These are phyloP conservation scores for Candida nitratophila DNA, from an alignment of 805 yeast species.

Conservation along the genomic window DNA sequence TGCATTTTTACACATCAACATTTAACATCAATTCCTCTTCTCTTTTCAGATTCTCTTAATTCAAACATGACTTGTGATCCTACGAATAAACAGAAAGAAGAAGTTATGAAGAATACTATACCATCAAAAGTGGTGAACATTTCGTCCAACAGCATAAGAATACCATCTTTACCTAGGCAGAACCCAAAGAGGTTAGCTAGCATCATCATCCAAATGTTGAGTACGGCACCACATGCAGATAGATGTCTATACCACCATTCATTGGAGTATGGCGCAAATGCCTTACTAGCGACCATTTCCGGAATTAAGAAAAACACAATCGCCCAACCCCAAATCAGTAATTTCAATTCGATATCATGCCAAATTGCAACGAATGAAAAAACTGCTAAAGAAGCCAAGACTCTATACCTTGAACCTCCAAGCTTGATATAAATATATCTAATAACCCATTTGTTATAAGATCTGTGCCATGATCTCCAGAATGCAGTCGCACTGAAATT, in stretches of 20 bases:
- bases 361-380: conserved; percentile 95
- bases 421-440: conserved; percentile 87
- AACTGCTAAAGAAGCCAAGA: conserved; percentile 74
- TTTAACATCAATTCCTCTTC: conserved; percentile 75
- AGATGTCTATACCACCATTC: conserved; percentile 70
- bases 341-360: conserved; percentile 91
- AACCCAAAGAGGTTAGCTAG: conserved; percentile 92
- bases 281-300: conserved; percentile 59
- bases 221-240: conserved; percentile 83
- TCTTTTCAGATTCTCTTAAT: conserved; percentile 74
- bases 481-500: conserved; percentile 91
- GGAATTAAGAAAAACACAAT: conserved; percentile 83
- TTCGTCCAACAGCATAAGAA: conserved; percentile 52
- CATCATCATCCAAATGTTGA: conserved; percentile 97
- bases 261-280: conserved; percentile 24
- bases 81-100: conserved; percentile 65
- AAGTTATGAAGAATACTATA: conserved; percentile 48
- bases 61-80: conserved; percentile 95
- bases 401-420: conserved; percentile 72
- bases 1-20: too few species aligned
- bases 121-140: conserved; percentile 73
- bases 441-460: conserved; percentile 84
- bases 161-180: conserved; percentile 88
- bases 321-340: conserved; percentile 94
- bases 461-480: conserved; percentile 99